Percentiles rank a stretch among this genome's conserved stretches.
Conservation (phyloP, 768 basidiomycete species). For the Mycena rebaudengoi region DNA sequence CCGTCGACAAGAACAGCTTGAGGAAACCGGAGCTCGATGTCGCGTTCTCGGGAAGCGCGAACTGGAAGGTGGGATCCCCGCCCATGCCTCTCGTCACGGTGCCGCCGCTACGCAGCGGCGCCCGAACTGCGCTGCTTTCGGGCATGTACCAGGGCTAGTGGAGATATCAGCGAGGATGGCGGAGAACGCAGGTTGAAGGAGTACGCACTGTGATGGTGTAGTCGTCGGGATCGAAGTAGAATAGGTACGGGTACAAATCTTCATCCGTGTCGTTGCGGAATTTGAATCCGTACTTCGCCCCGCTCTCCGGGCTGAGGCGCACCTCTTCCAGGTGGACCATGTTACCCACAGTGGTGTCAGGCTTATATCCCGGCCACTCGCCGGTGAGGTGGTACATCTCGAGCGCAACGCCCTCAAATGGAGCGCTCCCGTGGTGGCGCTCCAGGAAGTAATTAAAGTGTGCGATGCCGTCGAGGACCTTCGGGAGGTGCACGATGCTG, state of each 20-base stretch:
- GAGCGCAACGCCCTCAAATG: background rate
- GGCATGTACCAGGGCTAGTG: no score
- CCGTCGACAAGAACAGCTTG: background rate
- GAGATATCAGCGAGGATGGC: no score
- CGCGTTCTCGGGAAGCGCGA: no score
- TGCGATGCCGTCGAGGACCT: background rate
- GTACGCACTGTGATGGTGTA: no score
- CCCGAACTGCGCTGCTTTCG: no score
- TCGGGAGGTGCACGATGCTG: background rate
- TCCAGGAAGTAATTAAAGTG: slow-evolving; percentile 1
- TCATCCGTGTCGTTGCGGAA: background rate
- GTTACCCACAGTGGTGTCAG: background rate
- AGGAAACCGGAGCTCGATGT: background rate
- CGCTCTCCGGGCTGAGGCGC: background rate
- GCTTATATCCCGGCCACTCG: background rate
- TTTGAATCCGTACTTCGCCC: background rate
- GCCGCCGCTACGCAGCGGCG: no score
- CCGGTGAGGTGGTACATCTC: background rate
- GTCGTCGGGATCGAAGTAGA: background rate
- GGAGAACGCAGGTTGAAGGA: no score
- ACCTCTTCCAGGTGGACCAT: background rate
- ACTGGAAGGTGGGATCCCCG: no score
- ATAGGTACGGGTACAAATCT: background rate
- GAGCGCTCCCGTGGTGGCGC: background rate
- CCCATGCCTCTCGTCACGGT: no score